phyloP scores from a whole-genome alignment of 2,329 filamentous ascomycete species.

The Berkeleyomyces rouxiae region DNA sequence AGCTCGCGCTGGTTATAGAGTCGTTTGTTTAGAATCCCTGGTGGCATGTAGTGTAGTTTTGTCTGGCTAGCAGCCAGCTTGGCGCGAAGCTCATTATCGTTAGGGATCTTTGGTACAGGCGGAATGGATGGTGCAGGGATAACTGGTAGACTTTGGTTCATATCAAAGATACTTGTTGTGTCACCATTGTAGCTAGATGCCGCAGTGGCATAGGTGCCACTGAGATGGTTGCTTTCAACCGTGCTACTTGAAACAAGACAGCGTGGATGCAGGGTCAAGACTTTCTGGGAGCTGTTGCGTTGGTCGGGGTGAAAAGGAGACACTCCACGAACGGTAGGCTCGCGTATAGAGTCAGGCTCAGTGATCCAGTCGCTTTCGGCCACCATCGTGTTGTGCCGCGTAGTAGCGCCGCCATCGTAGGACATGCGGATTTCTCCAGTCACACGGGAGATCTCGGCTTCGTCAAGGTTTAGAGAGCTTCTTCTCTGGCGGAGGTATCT shows the following conservation, averaged over 20 bases:
- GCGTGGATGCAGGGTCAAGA: neutral
- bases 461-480: constrained; percentile 4
- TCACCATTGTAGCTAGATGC: neutral
- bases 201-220: neutral
- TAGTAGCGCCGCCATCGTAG: neutral
- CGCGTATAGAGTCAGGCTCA: neutral
- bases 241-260: neutral
- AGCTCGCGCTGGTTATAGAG: neutral
- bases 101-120: neutral
- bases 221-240: neutral
- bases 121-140: neutral
- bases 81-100: neutral
- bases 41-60: neutral
- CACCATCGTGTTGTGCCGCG: neutral
- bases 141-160: neutral
- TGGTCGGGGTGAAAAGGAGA: neutral
- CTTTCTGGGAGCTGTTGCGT: neutral
- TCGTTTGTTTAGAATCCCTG: neutral
- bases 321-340: neutral
- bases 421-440: neutral
- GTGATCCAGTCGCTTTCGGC: constrained; percentile 11
- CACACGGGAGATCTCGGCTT: neutral
- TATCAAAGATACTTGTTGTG: neutral
- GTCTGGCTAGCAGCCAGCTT: neutral
- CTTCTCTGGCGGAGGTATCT: neutral